phyloP scores from a whole-genome alignment of 2,329 filamentous ascomycete genomes.

The Clarireedia sp. region DNA sequence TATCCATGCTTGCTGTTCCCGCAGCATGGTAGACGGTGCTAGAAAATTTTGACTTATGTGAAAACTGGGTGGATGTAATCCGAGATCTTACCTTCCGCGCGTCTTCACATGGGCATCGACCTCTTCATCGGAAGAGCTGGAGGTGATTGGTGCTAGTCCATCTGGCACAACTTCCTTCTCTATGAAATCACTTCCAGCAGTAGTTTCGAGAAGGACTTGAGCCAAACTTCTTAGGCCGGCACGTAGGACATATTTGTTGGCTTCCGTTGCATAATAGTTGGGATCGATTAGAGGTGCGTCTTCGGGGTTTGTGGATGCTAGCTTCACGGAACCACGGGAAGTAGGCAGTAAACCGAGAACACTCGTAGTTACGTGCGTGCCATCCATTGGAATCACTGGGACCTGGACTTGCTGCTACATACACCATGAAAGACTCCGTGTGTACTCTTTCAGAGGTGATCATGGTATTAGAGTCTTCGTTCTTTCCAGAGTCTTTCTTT shows the following conservation, averaged over 20 bases:
- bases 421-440: not conserved
- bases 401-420: not conserved
- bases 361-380: slow-evolving; percentile 7
- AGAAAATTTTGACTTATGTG: slow-evolving; percentile 7
- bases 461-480: not conserved
- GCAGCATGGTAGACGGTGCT: slow-evolving; percentile 41
- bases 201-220: not conserved
- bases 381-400: slow-evolving; percentile 10
- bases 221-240: slow-evolving; percentile 4
- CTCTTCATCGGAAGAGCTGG: slow-evolving; percentile 35
- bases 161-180: slow-evolving; percentile 6
- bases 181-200: slow-evolving; percentile 24
- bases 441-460: not conserved
- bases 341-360: slow-evolving; percentile 10
- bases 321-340: slow-evolving; percentile 11
- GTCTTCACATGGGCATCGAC: slow-evolving; percentile 38
- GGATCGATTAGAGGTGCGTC: slow-evolving; percentile 12
- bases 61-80: not conserved
- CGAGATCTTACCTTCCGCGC: not conserved
- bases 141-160: slow-evolving; percentile 30
- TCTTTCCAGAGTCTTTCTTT: not conserved
- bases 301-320: slow-evolving; percentile 1
- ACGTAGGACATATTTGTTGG: slow-evolving; percentile 10
- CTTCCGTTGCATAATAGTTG: slow-evolving; percentile 13
- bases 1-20: slow-evolving; percentile 48